Percentiles rank a stretch among this genome's conserved stretches.
phyloP scores from a whole-genome alignment of 164 flowering plant species.

The Pachysandra terminalis region DNA sequence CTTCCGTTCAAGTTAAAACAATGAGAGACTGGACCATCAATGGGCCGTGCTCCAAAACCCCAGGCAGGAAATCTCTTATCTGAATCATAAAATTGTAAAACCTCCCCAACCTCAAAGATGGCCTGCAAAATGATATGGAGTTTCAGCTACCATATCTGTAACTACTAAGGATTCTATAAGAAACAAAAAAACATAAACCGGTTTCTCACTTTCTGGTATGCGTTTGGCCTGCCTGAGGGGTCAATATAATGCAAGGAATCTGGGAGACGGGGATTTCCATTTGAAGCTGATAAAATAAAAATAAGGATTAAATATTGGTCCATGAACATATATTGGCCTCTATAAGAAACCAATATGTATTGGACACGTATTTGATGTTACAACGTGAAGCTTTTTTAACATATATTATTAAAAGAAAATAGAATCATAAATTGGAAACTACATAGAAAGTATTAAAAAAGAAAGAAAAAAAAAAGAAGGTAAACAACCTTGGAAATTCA shows the following conservation, averaged over 20 bases:
- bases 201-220: conserved; percentile 63
- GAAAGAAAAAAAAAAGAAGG: too few species aligned
- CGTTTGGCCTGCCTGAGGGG: conserved; percentile 68
- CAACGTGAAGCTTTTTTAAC: neutral
- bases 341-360: neutral
- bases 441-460: too few species aligned
- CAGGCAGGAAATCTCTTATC: conserved; percentile 72
- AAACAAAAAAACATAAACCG: neutral
- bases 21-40: conserved; percentile 80
- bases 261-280: conserved; percentile 81
- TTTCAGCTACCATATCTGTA: neutral
- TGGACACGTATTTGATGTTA: neutral
- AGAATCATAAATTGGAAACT: too few species aligned
- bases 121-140: conserved; percentile 36
- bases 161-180: neutral
- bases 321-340: conserved; percentile 6
- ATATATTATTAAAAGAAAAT: too few species aligned
- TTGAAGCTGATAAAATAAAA: conserved; percentile 54
- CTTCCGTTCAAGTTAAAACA: conserved; percentile 82
- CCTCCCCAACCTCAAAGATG: conserved; percentile 60
- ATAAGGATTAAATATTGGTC: conserved; percentile 12
- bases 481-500: too few species aligned
- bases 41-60: conserved; percentile 87
- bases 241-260: conserved; percentile 84
- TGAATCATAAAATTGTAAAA: conserved; percentile 65